Conservation (phyloP, 805 yeast genomes). For the Suhomyces faveliae region DNA sequence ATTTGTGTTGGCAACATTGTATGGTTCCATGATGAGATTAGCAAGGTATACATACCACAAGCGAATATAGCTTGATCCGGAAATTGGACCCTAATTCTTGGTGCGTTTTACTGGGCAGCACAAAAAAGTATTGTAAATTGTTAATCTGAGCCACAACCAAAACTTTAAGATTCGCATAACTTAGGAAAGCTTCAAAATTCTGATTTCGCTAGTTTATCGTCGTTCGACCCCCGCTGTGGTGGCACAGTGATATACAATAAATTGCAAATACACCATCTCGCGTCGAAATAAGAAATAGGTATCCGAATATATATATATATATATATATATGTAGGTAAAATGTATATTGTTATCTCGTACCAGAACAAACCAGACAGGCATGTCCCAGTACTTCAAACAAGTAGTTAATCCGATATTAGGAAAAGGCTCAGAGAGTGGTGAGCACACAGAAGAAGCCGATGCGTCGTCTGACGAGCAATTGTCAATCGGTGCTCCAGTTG, state of each 20-base stretch:
- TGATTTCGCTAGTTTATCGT: neutral
- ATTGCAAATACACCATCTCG: neutral
- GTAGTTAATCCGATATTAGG: neutral
- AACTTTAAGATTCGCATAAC: neutral
- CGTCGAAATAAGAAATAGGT: neutral
- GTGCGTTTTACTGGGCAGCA: neutral
- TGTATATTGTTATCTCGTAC: neutral
- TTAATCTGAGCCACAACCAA: neutral
- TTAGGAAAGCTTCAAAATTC: too few species aligned
- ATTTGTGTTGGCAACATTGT: neutral
- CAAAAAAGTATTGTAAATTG: neutral
- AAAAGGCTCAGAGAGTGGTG: neutral
- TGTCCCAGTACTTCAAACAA: neutral
- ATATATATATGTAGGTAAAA: neutral
- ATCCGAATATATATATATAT: neutral
- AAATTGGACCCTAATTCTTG: neutral
- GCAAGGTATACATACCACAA: neutral
- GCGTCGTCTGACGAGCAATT: constrained; percentile 14
- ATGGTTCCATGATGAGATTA: neutral
- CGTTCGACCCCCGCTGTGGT: neutral
- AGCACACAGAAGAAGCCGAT: constrained; percentile 5
- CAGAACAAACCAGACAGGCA: neutral
- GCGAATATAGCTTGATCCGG: neutral
- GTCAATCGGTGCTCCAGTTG: constrained; percentile 41
- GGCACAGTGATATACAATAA: neutral